These are phyloP conservation scores for Colletotrichum echinochloae DNA, from an alignment of 2,329 filamentous ascomycete species.

Conservation along the genomic window DNA sequence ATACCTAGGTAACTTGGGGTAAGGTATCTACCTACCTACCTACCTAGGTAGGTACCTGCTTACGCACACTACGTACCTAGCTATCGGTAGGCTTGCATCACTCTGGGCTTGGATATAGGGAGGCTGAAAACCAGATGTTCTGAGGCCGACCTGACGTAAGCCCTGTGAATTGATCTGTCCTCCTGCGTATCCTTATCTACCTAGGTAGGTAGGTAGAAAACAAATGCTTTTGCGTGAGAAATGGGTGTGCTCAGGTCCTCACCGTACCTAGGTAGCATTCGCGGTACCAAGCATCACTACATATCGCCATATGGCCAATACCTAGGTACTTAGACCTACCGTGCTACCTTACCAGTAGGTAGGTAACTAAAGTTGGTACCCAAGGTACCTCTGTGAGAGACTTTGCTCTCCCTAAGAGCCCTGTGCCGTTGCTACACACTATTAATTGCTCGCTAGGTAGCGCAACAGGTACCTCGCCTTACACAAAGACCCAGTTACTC, in stretches of 20 bases:
- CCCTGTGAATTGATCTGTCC: background rate
- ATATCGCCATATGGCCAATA: background rate
- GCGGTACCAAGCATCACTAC: background rate
- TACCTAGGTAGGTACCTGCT: slow-evolving; percentile 3
- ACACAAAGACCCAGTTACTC: slow-evolving; percentile 5
- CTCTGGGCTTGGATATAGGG: background rate
- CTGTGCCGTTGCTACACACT: background rate
- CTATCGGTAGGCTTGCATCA: background rate
- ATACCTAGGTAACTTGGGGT: no score
- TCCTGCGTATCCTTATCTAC: background rate
- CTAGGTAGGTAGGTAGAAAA: background rate
- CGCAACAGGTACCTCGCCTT: slow-evolving; percentile 7
- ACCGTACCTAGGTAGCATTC: background rate
- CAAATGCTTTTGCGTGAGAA: background rate
- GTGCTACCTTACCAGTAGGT: no score
- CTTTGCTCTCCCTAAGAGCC: slow-evolving; percentile 15
- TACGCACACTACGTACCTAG: background rate
- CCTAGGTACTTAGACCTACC: background rate
- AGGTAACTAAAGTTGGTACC: no score
- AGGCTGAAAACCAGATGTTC: no score
- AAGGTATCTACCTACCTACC: no score
- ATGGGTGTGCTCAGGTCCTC: background rate
- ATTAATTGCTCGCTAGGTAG: slow-evolving; percentile 14
- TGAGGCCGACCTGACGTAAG: background rate
- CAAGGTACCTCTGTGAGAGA: background rate